These are phyloP conservation scores for Gracilariopsis chorda DNA, from an alignment of 23 red algal genomes.

Conservation along the genomic window DNA sequence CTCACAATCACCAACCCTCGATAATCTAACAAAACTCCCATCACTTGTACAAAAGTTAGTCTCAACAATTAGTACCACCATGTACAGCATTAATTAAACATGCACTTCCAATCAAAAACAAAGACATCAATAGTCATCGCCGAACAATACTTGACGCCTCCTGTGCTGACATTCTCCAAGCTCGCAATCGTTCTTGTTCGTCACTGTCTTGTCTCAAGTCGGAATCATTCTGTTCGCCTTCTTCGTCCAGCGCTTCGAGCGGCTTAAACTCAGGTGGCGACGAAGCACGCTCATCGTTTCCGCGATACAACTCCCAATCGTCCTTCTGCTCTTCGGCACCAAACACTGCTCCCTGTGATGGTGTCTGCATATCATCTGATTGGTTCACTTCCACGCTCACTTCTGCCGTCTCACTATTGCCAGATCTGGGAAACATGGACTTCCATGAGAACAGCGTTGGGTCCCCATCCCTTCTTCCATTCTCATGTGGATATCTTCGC, in stretches of 20 bases:
- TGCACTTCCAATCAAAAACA: no score
- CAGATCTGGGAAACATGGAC: not conserved
- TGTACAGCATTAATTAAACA: no score
- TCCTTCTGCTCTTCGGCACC: not conserved
- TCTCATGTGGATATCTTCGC: not conserved
- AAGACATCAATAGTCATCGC: conserved; percentile 7
- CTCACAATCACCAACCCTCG: not conserved
- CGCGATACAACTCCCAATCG: conserved; percentile 19
- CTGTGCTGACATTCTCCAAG: conserved; percentile 59
- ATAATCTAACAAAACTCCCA: no score
- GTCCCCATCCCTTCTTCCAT: not conserved
- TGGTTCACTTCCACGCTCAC: not conserved
- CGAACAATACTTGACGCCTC: conserved; percentile 49
- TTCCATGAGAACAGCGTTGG: conserved; percentile 15
- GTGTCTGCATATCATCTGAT: not conserved
- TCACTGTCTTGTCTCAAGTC: not conserved
- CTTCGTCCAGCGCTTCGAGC: not conserved
- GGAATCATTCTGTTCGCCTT: not conserved
- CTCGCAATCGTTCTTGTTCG: conserved; percentile 33
- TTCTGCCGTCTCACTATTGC: not conserved
- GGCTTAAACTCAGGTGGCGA: not conserved
- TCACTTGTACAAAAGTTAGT: no score
- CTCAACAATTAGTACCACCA: no score
- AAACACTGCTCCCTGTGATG: conserved; percentile 2
- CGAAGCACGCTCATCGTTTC: not conserved